phyloP scores from a whole-genome alignment of 208 protist genomes.

The Crithidia fasciculata region DNA sequence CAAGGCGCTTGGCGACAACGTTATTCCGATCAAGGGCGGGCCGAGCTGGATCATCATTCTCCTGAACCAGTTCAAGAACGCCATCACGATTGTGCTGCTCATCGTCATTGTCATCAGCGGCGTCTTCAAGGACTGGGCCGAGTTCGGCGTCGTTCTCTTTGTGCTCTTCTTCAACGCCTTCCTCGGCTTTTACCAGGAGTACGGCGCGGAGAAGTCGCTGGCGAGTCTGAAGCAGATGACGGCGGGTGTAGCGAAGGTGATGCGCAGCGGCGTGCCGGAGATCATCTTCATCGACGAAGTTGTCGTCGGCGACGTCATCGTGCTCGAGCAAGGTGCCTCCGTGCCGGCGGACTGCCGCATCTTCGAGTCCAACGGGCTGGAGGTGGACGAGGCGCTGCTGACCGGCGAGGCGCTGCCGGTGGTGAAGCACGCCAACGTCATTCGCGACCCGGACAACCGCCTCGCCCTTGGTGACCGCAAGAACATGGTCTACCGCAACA shows the following conservation, averaged over 20 bases:
- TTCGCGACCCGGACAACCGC: constrained; percentile 71
- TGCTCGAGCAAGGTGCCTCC: constrained; percentile 90
- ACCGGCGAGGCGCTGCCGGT: constrained; percentile 93
- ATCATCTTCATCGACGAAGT: constrained; percentile 95
- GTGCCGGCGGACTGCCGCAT: constrained; percentile 96
- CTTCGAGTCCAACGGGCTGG: constrained; percentile 83
- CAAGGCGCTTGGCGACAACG: constrained; percentile 73
- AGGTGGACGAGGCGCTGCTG: constrained; percentile 93
- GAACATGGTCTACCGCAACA: constrained; percentile 92
- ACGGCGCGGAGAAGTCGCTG: constrained; percentile 84
- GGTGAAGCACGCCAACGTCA: constrained; percentile 80
- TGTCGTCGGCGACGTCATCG: constrained; percentile 96
- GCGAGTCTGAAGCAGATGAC: constrained; percentile 89
- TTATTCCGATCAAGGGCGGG: constrained; percentile 82
- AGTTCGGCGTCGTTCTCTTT: constrained; percentile 85
- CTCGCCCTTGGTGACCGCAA: constrained; percentile 89
- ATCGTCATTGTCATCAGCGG: constrained; percentile 85
- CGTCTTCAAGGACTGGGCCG: constrained; percentile 86
- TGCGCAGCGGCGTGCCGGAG: constrained; percentile 88
- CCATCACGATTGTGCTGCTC: constrained; percentile 85
- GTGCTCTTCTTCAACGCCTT: constrained; percentile 88
- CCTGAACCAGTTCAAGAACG: constrained; percentile 78
- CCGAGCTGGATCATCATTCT: constrained; percentile 75
- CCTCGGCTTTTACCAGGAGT: constrained; percentile 92
- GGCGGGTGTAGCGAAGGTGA: constrained; percentile 83